Base-by-base conservation (phyloP, 768 basidiomycete species). In the Naematelia aurantialba region DNA sequence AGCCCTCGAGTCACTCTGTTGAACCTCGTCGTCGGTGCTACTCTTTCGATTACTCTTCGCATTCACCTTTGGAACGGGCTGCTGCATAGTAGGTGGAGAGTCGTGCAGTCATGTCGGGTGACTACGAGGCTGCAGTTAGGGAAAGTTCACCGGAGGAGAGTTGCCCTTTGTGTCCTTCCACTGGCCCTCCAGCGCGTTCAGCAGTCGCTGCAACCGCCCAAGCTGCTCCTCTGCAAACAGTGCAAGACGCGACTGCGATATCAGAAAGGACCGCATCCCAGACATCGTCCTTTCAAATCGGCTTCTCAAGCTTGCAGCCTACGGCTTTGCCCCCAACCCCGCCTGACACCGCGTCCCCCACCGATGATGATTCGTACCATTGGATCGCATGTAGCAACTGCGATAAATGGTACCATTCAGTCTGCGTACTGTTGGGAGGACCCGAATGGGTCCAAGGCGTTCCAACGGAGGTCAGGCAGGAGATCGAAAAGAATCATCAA, bases 321-420 rank as follows among this genome's bases (percentile, higher is more conserved):
- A 39, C 34, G 34, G 17, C 34, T 39, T 17, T 39, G 34, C 34
- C 34, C 34, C 34, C 34, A 39, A 39, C 34, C 17, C 34, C 34
- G 8, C 34, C 34, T 17, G 34, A 39, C 8, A 39, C 34, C n/a
- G n/a, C n/a, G n/a, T n/a, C n/a, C 8, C 17, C 34, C 17, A 17
- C 34, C 34, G 17, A 39, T 17, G 34, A 39, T 17, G 34, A 39
- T 39, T 39, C 34, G 8, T 39, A 67, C 52, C 29, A 50, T n/a
- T 75, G 68, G 71, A 72, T 73, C 52, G 72, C 61, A 4, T 76
- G 74, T 39, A 58, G 65, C 10, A 66, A 63, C 22, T 76, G 74
- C 52, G n/a, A 49, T 21, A 60, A 39, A n/a, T 76, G 74, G 74
- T 70, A 60, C 39, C 74, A 76, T 62, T 55, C 72, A 2, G 68